These are phyloP conservation scores for Dichomitus squalens DNA, from an alignment of 1,284 basidiomycete species.

Conservation along the genomic window DNA sequence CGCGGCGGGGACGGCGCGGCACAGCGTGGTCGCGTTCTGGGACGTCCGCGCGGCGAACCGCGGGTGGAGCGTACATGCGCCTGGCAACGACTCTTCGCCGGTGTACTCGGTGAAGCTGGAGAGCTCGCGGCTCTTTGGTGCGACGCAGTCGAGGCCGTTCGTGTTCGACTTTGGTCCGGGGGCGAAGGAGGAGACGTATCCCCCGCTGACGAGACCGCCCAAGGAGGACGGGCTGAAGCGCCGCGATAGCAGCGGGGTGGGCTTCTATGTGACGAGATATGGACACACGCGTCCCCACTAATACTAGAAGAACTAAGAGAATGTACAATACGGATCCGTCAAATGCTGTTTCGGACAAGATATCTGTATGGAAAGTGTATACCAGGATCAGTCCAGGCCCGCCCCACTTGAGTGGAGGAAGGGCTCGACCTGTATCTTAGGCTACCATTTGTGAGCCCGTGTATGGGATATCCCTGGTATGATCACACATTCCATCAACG, in stretches of 20 bases:
- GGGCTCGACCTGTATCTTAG: too few relatives aligned
- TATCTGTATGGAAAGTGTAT: background rate
- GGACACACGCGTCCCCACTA: slow-evolving; percentile 30
- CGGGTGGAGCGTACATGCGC: slow-evolving; percentile 78
- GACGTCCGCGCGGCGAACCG: slow-evolving; percentile 60
- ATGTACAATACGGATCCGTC: background rate
- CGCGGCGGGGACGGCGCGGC: slow-evolving; percentile 71
- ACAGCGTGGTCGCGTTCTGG: slow-evolving; percentile 77
- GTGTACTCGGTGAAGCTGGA: slow-evolving; percentile 73
- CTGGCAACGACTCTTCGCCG: slow-evolving; percentile 72
- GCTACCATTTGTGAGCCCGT: too few relatives aligned
- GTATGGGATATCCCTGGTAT: too few relatives aligned
- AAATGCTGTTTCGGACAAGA: background rate
- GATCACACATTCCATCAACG: too few relatives aligned
- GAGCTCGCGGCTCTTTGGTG: slow-evolving; percentile 74
- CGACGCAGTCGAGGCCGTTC: slow-evolving; percentile 71
- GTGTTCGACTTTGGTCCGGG: slow-evolving; percentile 76
- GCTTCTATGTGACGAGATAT: slow-evolving; percentile 54
- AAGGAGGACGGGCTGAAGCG: slow-evolving; percentile 46
- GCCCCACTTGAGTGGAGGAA: too few relatives aligned
- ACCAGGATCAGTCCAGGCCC: too few relatives aligned
- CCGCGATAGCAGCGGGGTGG: slow-evolving; percentile 30
- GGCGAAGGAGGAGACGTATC: slow-evolving; percentile 58
- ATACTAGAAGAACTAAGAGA: background rate
- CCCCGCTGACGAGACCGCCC: slow-evolving; percentile 39